phyloP scores from a whole-genome alignment of 2,329 filamentous ascomycete species.

The Colletotrichum caudatum region DNA sequence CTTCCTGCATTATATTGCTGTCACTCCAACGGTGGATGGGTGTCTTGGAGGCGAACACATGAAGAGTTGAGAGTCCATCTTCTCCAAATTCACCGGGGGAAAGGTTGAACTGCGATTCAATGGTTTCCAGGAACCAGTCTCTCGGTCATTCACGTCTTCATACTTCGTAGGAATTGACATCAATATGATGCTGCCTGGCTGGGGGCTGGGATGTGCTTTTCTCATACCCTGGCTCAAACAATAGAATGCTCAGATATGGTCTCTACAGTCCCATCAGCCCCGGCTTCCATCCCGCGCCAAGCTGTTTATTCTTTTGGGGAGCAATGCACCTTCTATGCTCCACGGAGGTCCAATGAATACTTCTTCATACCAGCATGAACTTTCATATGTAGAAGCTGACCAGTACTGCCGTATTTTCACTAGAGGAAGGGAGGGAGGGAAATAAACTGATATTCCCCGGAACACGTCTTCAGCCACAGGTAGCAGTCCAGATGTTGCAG shows the following conservation, averaged over 20 bases:
- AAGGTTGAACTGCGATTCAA: not conserved
- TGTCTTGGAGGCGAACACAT: not conserved
- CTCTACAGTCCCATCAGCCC: slow-evolving; percentile 60
- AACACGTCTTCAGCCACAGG: slow-evolving; percentile 49
- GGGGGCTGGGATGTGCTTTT: no score
- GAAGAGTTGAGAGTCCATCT: not conserved
- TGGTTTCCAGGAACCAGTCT: not conserved
- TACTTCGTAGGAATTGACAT: no score
- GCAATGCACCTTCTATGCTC: slow-evolving; percentile 60
- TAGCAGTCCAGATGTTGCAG: no score
- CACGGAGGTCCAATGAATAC: slow-evolving; percentile 64
- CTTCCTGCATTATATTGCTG: not conserved
- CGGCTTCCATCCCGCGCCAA: slow-evolving; percentile 63
- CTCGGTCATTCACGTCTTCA: not conserved
- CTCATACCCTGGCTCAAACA: not conserved
- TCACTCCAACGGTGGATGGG: not conserved
- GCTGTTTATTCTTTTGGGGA: slow-evolving; percentile 54
- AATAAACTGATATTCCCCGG: slow-evolving; percentile 40
- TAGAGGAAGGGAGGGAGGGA: no score
- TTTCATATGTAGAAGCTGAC: slow-evolving; percentile 61
- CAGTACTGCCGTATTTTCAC: not conserved
- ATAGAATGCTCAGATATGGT: slow-evolving; percentile 43
- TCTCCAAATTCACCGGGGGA: not conserved
- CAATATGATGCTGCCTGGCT: not conserved
- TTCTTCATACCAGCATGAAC: slow-evolving; percentile 65